Conservation (phyloP, 139 green algal species). For the Ettlia oleoabundans region DNA sequence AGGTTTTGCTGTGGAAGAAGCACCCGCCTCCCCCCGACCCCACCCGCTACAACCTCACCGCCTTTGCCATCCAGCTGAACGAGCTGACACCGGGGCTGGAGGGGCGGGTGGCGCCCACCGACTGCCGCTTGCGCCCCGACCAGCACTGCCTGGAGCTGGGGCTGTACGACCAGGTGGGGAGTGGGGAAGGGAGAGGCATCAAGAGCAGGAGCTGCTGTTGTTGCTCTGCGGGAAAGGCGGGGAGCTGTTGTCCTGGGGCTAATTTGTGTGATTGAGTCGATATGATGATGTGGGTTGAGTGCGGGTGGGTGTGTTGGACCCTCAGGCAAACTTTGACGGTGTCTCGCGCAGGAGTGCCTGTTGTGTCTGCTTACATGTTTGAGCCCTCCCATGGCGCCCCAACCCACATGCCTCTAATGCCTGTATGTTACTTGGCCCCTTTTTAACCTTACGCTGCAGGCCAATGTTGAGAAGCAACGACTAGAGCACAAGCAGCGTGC, state of each 20-base stretch:
- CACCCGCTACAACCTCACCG: constrained; percentile 73
- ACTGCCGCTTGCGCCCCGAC: constrained; percentile 84
- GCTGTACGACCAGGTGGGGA: constrained; percentile 61
- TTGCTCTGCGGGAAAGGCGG: neutral
- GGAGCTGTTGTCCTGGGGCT: no score
- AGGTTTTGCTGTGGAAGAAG: constrained; percentile 64
- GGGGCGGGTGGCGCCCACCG: constrained; percentile 69
- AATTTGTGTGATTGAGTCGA: no score
- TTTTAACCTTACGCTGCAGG: constrained; percentile 29
- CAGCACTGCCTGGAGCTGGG: constrained; percentile 71
- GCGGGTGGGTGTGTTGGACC: no score
- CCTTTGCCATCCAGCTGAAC: constrained; percentile 87
- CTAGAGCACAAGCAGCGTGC: constrained; percentile 89
- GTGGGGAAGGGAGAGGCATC: neutral
- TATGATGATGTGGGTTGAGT: no score
- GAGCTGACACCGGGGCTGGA: constrained; percentile 75
- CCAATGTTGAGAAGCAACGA: constrained; percentile 83
- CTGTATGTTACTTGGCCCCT: no score
- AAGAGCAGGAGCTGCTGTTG: neutral
- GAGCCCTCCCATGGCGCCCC: neutral
- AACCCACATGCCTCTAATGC: neutral
- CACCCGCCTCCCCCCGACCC: constrained; percentile 59
- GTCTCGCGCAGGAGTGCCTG: no score
- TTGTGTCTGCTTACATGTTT: neutral
- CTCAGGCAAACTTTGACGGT: no score